A percentile compares a stretch with the other conserved stretches of the same genome.
These are phyloP conservation scores for Candida boleticola DNA, from an alignment of 805 yeast genomes.

Conservation along the genomic window DNA sequence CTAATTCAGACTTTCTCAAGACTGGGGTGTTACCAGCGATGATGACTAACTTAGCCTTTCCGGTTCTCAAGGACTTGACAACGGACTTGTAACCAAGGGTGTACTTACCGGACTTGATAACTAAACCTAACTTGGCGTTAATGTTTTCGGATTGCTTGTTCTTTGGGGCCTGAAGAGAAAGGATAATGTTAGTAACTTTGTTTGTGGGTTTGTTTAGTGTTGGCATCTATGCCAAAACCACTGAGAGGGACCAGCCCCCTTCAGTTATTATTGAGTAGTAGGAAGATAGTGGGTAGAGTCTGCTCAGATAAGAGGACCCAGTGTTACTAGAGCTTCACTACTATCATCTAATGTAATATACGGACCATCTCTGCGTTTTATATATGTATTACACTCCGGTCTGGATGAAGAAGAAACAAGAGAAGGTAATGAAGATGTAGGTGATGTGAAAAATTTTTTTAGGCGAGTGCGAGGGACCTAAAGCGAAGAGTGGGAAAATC, in stretches of 20 bases:
- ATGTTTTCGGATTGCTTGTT: slow-evolving; percentile 88
- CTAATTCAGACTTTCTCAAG: slow-evolving; percentile 99
- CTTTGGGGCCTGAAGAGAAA: slow-evolving; percentile 80
- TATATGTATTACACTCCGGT: slow-evolving; percentile 86
- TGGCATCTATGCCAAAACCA: too few species aligned
- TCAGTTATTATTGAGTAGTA: too few species aligned
- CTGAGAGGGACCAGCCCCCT: neutral
- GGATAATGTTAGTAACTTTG: slow-evolving; percentile 39
- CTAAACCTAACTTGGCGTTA: slow-evolving; percentile 97
- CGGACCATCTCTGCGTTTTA: slow-evolving; percentile 97
- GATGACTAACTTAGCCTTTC: slow-evolving; percentile 97
- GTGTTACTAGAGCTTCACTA: neutral
- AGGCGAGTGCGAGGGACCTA: neutral
- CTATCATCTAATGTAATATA: slow-evolving; percentile 35
- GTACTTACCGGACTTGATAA: slow-evolving; percentile 99
- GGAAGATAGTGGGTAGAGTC: too few species aligned
- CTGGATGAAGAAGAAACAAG: slow-evolving; percentile 27
- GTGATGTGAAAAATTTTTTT: slow-evolving; percentile 7
- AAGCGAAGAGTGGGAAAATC: too few species aligned
- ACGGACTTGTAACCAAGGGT: slow-evolving; percentile 99
- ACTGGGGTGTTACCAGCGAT: slow-evolving; percentile 99
- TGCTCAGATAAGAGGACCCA: neutral
- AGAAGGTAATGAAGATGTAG: slow-evolving; percentile 3
- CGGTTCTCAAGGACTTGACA: slow-evolving; percentile 96
- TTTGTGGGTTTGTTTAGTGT: too few species aligned